These are phyloP conservation scores for Brassica incana DNA, from an alignment of 345 rosid species.

Conservation along the genomic window DNA sequence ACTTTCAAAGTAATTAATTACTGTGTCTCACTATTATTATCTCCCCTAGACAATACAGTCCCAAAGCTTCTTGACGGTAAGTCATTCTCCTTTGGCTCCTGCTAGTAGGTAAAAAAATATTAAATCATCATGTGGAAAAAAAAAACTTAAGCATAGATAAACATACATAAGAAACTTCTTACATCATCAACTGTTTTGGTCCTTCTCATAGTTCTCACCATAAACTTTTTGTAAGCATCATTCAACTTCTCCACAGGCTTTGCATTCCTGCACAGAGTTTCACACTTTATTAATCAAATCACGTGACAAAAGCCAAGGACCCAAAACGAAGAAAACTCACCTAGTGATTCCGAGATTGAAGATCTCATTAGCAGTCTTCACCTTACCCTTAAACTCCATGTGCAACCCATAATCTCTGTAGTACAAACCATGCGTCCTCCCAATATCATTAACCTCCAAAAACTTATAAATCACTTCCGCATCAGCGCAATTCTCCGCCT, in stretches of 20 bases:
- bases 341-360: too few species aligned
- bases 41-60: conserved; percentile 16
- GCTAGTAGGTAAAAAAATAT: conserved; percentile 37
- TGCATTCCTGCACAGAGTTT: conserved; percentile 55
- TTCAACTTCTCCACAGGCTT: conserved; percentile 73
- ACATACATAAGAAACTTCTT: conserved; percentile 11
- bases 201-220: conserved; percentile 58
- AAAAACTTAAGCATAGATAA: background rate
- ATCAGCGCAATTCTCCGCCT: conserved; percentile 87
- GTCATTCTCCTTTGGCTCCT: conserved; percentile 52
- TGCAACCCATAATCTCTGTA: too few species aligned
- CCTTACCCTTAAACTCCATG: conserved; percentile 74
- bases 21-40: conserved; percentile 49
- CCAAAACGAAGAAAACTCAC: too few species aligned
- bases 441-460: too few species aligned
- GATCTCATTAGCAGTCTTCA: conserved; percentile 27
- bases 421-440: too few species aligned
- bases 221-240: conserved; percentile 33
- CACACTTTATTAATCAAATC: too few species aligned
- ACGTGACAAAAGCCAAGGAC: too few species aligned
- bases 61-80: conserved; percentile 46
- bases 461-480: too few species aligned
- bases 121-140: background rate
- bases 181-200: conserved; percentile 57
- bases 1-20: background rate